Evolutionary conservation across 2,329 filamentous ascomycete species (phyloP).

Genomic region (Chrysosporium queenslandicum): DNA sequence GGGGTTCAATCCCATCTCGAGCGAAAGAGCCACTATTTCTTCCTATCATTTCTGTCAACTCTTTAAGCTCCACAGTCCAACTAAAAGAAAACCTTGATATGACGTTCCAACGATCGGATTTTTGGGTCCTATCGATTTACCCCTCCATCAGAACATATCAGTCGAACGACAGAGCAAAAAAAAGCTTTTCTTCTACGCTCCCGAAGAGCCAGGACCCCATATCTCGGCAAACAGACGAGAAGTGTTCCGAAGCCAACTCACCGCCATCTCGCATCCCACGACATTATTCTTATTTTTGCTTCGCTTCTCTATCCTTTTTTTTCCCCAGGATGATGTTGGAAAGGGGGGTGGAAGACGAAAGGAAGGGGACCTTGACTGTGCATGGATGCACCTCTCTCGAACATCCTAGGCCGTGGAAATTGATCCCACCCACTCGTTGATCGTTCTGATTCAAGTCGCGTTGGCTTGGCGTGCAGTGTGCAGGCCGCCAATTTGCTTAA

Average conservation of each 20-base stretch:
- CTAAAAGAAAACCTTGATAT: slow-evolving; percentile 4
- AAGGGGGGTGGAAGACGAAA: neutral
- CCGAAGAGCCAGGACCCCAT: neutral
- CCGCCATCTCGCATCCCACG: slow-evolving; percentile 1
- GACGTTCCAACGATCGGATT: neutral
- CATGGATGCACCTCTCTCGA: neutral
- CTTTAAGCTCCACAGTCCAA: neutral
- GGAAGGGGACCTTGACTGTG: neutral
- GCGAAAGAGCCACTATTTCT: neutral
- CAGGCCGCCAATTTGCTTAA: neutral
- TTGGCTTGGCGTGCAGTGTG: slow-evolving; percentile 6
- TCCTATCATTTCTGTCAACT: neutral
- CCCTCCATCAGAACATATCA: neutral
- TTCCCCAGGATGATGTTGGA: neutral
- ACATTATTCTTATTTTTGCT: neutral
- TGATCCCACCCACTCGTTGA: slow-evolving; percentile 4
- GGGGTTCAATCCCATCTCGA: neutral
- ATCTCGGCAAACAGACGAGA: neutral
- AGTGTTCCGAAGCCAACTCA: neutral
- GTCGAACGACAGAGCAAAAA: neutral
- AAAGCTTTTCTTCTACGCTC: too few species aligned
- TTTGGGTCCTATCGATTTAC: neutral
- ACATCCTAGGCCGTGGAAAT: neutral
- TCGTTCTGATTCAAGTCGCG: neutral
- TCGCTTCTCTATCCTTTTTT: neutral